Conservation (phyloP, 345 rosid genomes). For the Arabidopsis arenosa region DNA sequence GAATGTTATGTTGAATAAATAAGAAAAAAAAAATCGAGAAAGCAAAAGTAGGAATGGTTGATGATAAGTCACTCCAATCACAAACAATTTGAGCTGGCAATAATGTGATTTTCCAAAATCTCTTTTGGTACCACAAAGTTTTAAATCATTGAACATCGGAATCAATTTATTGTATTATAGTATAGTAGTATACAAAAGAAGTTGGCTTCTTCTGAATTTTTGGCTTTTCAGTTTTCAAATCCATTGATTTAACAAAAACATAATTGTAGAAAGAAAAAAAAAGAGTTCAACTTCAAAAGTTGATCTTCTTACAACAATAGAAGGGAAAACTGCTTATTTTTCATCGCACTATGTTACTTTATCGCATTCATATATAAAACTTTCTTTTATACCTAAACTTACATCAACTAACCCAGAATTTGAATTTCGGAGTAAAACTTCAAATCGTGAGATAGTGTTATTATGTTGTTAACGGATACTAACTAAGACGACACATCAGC, state of each 20-base stretch:
- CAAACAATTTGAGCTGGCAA: conserved; percentile 47
- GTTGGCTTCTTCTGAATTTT: conserved; percentile 39
- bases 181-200: conserved; percentile 22
- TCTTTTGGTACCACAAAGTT: conserved; percentile 46
- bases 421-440: too few relatives aligned
- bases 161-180: conserved; percentile 41
- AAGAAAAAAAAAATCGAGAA: conserved; percentile 32
- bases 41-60: conserved; percentile 43
- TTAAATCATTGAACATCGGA: conserved; percentile 46
- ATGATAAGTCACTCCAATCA: conserved; percentile 41
- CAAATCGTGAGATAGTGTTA: too few relatives aligned
- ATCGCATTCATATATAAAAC: too few relatives aligned
- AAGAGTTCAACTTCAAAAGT: neutral
- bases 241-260: conserved; percentile 12
- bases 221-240: conserved; percentile 12
- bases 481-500: too few relatives aligned
- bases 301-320: neutral
- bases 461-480: too few relatives aligned
- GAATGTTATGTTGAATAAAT: conserved; percentile 19
- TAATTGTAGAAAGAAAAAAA: neutral
- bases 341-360: too few relatives aligned
- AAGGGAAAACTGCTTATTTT: too few relatives aligned
- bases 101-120: conserved; percentile 37
- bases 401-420: too few relatives aligned
- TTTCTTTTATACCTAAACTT: too few relatives aligned